Base-by-base conservation (phyloP, 2,329 filamentous ascomycete genomes). In the Alternaria infectoria region DNA sequence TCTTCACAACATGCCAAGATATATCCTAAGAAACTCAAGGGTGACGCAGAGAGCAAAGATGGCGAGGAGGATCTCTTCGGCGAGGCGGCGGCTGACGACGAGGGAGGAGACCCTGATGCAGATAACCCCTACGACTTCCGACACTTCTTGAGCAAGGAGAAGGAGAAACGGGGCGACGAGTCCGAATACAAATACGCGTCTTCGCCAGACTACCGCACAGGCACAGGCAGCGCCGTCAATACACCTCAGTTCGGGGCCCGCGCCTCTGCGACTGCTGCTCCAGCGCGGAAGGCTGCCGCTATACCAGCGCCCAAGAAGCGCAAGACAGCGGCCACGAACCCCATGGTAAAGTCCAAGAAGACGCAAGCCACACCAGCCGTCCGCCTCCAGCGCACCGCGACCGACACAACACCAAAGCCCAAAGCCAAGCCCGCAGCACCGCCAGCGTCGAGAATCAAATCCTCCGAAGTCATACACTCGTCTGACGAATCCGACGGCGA, bases 1-100 rank as follows among this genome's bases (percentile, higher is more conserved):
- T 85, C 87, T 51, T 86, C 88, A 54, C 86, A 90, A 73, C 89
- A 92, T 74, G 84, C 88, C 10, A 92, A 92, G 64, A 84, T 96
- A 83, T 81, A 73, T 54, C 75, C 69, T 8, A 71, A 66, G 66
- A 77, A 73, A 57, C 59, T 60, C 61, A 74, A 69, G 52, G 68
- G 70, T 40, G 65, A 59, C 44, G 75, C 65, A 54, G 68, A 64
- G 6, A 63, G 70, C 60, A 73, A 72, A n/a, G 77, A 80, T 2
- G 71, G 61, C 5, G 69, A 70, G 2, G 74, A 76, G 12, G 70
- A 77, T 52, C 67, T 75, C 10, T 75, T 78, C 66, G 74, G 74
- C 49, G 73, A 74, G 26, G 65, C 66, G 3, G 62, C 57, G 2
- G 67, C 51, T 1, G 72, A 79, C 13, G 77, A 79, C 11, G 76